phyloP scores from a whole-genome alignment of 2,329 filamentous ascomycete species.

The Exophiala viscosa region DNA sequence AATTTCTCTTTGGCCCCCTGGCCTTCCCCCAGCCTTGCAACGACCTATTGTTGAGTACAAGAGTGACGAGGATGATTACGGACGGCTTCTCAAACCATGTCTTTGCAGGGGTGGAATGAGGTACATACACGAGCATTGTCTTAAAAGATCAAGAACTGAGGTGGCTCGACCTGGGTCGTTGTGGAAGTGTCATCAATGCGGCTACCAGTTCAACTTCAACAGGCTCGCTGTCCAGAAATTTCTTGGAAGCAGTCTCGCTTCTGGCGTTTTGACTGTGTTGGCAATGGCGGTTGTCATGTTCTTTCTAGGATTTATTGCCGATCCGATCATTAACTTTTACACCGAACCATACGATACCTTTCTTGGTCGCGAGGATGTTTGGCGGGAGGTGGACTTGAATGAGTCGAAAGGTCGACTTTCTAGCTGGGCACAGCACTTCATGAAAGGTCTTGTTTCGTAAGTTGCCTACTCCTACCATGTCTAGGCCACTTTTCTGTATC shows the following conservation, averaged over 20 bases:
- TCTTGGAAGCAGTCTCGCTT: slow-evolving; percentile 63
- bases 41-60: slow-evolving; percentile 63
- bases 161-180: slow-evolving; percentile 50
- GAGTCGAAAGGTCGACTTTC: slow-evolving; percentile 31
- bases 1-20: slow-evolving; percentile 53
- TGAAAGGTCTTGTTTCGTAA: slow-evolving; percentile 78
- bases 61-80: slow-evolving; percentile 63
- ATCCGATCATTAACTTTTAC: slow-evolving; percentile 87
- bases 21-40: slow-evolving; percentile 55
- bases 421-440: slow-evolving; percentile 77
- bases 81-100: slow-evolving; percentile 82
- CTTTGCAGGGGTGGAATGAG: slow-evolving; percentile 88
- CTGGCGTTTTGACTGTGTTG: slow-evolving; percentile 65
- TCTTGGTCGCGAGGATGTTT: slow-evolving; percentile 36
- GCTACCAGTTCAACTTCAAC: slow-evolving; percentile 28
- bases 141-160: slow-evolving; percentile 75
- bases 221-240: slow-evolving; percentile 33
- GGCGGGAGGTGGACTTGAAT: slow-evolving; percentile 22
- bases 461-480: too few relatives aligned
- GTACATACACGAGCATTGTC: slow-evolving; percentile 90
- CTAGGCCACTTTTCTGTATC: too few relatives aligned
- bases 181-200: slow-evolving; percentile 29
- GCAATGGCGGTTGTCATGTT: slow-evolving; percentile 74
- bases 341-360: slow-evolving; percentile 69
- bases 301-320: slow-evolving; percentile 81